phyloP scores from a whole-genome alignment of 768 basidiomycete genomes.

The Hirschioporus abietinus region DNA sequence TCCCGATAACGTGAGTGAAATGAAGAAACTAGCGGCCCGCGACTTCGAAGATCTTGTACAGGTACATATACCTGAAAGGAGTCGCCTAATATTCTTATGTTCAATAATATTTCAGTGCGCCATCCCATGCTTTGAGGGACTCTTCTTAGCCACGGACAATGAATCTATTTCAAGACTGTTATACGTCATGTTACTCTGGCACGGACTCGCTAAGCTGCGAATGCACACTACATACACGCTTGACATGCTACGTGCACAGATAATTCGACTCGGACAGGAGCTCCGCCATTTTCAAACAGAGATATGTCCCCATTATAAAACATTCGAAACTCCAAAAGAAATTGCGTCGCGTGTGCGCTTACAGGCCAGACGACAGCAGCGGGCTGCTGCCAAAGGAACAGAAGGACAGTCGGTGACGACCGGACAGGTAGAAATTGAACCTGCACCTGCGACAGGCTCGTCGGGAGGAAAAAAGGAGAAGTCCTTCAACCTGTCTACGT shows the following conservation, averaged over 20 bases:
- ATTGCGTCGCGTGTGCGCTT: too few species aligned
- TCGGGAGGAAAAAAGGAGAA: constrained; percentile 12
- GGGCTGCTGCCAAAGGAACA: neutral
- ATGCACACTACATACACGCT: constrained; percentile 28
- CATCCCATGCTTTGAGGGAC: constrained; percentile 29
- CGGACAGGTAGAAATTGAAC: too few species aligned
- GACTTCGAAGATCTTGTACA: constrained; percentile 42
- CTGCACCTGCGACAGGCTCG: too few species aligned
- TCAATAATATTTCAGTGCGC: constrained; percentile 20
- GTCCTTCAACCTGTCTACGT: constrained; percentile 27
- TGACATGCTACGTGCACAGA: constrained; percentile 14
- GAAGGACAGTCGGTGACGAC: neutral
- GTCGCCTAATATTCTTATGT: neutral
- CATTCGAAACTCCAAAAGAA: constrained; percentile 22
- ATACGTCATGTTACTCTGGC: constrained; percentile 27
- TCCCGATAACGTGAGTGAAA: constrained; percentile 26
- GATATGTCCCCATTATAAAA: constrained; percentile 23
- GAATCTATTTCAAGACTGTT: constrained; percentile 16
- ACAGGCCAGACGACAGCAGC: constrained; percentile 13
- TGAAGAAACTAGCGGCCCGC: constrained; percentile 31
- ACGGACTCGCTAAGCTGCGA: constrained; percentile 28
- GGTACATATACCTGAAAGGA: constrained; percentile 19
- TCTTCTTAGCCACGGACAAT: constrained; percentile 24
- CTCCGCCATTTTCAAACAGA: constrained; percentile 21
- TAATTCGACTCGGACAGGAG: constrained; percentile 12